A percentile compares a stretch with the other conserved stretches of the same genome.
Evolutionary conservation across 345 rosid species (phyloP).

Genomic region (Corchorus olitorius): DNA sequence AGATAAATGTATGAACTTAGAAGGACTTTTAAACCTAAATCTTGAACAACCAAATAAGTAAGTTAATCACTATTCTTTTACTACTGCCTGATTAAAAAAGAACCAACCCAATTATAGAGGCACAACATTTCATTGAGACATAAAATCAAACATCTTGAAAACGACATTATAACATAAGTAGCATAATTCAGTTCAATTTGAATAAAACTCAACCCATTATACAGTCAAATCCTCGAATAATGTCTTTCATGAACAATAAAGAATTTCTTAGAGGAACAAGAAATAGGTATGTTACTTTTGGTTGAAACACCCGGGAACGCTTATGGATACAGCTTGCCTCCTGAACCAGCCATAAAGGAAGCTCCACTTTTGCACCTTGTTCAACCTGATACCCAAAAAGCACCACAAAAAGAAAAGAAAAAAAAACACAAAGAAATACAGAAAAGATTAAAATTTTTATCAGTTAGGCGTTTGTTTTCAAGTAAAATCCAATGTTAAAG

Average conservation of each 20-base stretch:
- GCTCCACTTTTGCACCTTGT: slow-evolving; percentile 73
- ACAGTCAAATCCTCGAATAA: neutral
- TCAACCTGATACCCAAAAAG: slow-evolving; percentile 48
- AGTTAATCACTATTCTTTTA: neutral
- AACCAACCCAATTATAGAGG: too few relatives aligned
- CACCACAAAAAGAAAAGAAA: too few relatives aligned
- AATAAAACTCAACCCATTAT: neutral
- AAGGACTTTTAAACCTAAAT: neutral
- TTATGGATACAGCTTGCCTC: slow-evolving; percentile 72
- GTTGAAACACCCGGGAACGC: slow-evolving; percentile 72
- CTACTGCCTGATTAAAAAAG: too few relatives aligned
- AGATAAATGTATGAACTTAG: neutral
- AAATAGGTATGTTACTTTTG: slow-evolving; percentile 48
- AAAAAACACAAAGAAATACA: too few relatives aligned
- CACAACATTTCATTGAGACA: neutral
- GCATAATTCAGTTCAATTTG: too few relatives aligned
- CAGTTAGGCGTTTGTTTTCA: neutral
- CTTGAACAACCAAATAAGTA: neutral
- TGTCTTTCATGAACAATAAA: neutral
- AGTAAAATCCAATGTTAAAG: neutral
- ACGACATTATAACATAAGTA: too few relatives aligned
- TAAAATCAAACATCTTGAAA: neutral
- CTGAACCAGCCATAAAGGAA: slow-evolving; percentile 87
- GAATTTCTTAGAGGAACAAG: neutral
- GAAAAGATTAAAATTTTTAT: neutral